Evolutionary conservation across 2,329 filamentous ascomycete genomes (phyloP), one percentile per base, ranked within the genome.

Genomic region (Stagonosporopsis cucurbitacearum): DNA sequence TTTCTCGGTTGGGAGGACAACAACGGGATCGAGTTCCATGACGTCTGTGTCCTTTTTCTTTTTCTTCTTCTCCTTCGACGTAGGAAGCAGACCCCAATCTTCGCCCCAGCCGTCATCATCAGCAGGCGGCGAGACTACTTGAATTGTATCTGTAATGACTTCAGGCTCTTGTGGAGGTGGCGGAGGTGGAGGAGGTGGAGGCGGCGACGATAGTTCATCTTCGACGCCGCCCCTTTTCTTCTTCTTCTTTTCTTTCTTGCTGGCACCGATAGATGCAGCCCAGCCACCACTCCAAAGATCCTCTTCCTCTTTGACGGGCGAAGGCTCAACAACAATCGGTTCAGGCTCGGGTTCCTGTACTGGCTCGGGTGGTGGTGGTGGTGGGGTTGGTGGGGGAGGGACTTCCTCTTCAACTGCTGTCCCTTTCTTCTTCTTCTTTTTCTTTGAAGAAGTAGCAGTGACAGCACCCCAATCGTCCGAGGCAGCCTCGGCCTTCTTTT

Each of bases 31-130:
- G 4, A 43, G 47, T 33, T 49, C 51, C 13, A 30, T 23, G 12
- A 81, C 70, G 6, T 80, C 77, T 17, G 76, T 72, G 22, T 68
- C 73, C 19, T 70, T 69, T 55, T 73, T 69, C 56, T 73, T 73
- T 22, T 59, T 52, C 55, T 72, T 73, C 63, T 73, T 73, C n/a
- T 56, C 51, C 37, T 50, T 51, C 6, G 53, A 22, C 11, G 42
- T 51, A 49, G 23, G 47, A 25, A 37, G 62, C 55, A 44, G 52
- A 35, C 65, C 67, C 50, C 68, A 69, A 33, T 68, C 69, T 22
- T 70, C 60, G 17, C 47, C 53, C 73, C 73, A 67, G 44, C 50
- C 57, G 20, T 70, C 68, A 9, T 70, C 70, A 23, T 72, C 71
- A 22, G 48, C 55, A 37, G 59, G 56, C 5, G 58, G 46, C 35